Evolutionary conservation across 2,329 filamentous ascomycete genomes (phyloP), one percentile per base, ranked within the genome.

Genomic region (Neofusicoccum umdonicola): DNA sequence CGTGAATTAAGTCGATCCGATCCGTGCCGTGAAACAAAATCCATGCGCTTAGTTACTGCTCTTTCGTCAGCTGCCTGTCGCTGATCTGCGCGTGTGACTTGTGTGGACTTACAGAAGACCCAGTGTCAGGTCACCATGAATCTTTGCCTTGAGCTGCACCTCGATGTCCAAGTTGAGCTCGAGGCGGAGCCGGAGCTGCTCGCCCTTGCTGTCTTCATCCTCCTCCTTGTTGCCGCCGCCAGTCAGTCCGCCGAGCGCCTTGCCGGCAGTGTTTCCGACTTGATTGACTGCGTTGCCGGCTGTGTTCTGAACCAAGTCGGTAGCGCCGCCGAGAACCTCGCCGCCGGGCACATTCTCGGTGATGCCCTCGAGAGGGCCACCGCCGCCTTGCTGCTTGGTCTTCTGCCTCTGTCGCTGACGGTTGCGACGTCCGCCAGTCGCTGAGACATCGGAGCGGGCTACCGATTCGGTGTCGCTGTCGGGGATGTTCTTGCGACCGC

Each of bases 111-210:
- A 81, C 79, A 84, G 77, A 69, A 84, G 70, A 72, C 82, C 85
- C 62, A 88, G 72, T n/a, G 86, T 87, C 66, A 88, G 76, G 70
- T 88, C 85, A 77, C 85, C 85, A 68, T 87, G 85, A 69, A 88
- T 87, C 75, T 85, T 87, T n/a, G 85, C 85, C 79, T 88, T 88
- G 52, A 88, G 76, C 71, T 87, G 84, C 63, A 88, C 81, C 72
- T 88, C 85, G 71, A 88, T 85, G 72, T 87, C 85, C 66, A 88
- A 76, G 70, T 88, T 88, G 68, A 87, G 76, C 69, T 88, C 85
- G 67, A 88, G 70, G 69, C 84, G 78, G 74, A 87, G 70, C 69
- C 84, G 82, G 68, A 88, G 77, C 70, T 85, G 81, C 72, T 82
- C 81, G 66, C 79, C 81, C 68, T 79, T 78, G 37, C 72, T 70